phyloP scores from a whole-genome alignment of 805 yeast genomes.

The Yamadazyma philogaea region DNA sequence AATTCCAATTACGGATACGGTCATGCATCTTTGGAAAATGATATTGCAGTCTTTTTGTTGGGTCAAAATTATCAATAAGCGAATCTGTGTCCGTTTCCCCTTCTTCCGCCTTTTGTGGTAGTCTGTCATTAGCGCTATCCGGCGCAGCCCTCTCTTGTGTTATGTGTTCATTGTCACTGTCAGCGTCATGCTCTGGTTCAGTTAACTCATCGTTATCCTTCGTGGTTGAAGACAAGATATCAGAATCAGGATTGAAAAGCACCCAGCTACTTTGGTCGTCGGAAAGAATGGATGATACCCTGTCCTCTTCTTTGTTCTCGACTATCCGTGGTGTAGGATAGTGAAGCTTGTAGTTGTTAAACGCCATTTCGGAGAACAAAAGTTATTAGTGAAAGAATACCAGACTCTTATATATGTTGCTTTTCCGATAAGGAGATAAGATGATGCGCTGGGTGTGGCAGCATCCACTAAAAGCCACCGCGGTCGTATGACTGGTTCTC shows the following conservation, averaged over 20 bases:
- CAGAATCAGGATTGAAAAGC: conserved; percentile 29
- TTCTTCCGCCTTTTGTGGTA: conserved; percentile 1
- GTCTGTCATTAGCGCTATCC: neutral
- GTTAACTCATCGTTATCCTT: conserved; percentile 7
- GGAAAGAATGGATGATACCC: conserved; percentile 19
- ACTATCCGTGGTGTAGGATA: conserved; percentile 15
- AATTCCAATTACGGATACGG: conserved; percentile 23
- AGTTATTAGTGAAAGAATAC: too few species aligned
- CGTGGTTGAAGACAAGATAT: conserved; percentile 25
- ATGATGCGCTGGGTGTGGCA: conserved; percentile 1
- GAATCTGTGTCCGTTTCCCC: conserved; percentile 11
- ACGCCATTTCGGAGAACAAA: conserved; percentile 12
- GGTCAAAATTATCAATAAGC: conserved; percentile 15
- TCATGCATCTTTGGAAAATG: conserved; percentile 8
- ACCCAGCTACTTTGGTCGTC: conserved; percentile 27
- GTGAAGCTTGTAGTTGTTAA: conserved; percentile 17
- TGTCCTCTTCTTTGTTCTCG: conserved; percentile 14
- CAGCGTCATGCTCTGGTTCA: conserved; percentile 7
- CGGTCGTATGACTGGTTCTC: neutral
- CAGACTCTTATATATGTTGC: too few species aligned
- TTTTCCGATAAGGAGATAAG: conserved; percentile 13
- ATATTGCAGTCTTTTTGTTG: conserved; percentile 10
- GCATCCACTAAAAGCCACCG: neutral
- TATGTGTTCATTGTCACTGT: conserved; percentile 1
- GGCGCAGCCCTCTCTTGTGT: neutral